Percentiles rank a stretch among this genome's conserved stretches.
phyloP scores from a whole-genome alignment of 305 asterid species.

The Ilex paraguariensis region DNA sequence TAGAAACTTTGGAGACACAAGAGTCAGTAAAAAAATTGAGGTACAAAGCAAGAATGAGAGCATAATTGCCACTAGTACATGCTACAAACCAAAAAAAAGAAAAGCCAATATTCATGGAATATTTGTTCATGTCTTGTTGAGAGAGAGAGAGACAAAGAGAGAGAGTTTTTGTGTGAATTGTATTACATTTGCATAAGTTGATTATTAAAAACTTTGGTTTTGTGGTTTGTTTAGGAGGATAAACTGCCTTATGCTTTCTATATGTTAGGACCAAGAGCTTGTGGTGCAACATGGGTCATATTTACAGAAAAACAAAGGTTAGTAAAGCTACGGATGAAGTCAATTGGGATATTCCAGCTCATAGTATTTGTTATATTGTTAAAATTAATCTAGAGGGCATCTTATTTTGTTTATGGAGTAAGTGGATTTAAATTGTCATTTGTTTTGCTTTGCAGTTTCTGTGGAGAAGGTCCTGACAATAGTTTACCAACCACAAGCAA shows the following conservation, averaged over 20 bases:
- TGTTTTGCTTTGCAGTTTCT: conserved; percentile 54
- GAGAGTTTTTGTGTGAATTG: neutral
- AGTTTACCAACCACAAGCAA: conserved; percentile 95
- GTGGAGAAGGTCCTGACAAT: conserved; percentile 87
- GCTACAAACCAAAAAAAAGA: too few relatives aligned
- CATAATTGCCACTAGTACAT: too few relatives aligned
- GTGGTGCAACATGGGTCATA: conserved; percentile 66
- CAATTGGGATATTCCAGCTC: neutral
- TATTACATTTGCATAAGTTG: neutral
- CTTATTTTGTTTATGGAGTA: too few relatives aligned
- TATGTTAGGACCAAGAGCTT: conserved; percentile 75
- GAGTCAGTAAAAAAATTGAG: too few relatives aligned
- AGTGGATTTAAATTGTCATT: neutral
- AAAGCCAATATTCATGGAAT: too few relatives aligned
- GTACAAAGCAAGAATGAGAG: too few relatives aligned
- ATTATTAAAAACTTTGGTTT: neutral
- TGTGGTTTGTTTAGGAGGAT: conserved; percentile 57
- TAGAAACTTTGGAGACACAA: too few relatives aligned
- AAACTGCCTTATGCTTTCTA: conserved; percentile 86
- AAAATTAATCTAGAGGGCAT: conserved; percentile 6
- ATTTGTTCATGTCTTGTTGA: too few relatives aligned
- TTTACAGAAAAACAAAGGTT: conserved; percentile 76
- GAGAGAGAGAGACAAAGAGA: too few relatives aligned
- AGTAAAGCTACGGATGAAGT: neutral
- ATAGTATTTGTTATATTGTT: neutral